These are phyloP conservation scores for Metschnikowia chrysomelidarum DNA, from an alignment of 805 yeast species.

Conservation along the genomic window DNA sequence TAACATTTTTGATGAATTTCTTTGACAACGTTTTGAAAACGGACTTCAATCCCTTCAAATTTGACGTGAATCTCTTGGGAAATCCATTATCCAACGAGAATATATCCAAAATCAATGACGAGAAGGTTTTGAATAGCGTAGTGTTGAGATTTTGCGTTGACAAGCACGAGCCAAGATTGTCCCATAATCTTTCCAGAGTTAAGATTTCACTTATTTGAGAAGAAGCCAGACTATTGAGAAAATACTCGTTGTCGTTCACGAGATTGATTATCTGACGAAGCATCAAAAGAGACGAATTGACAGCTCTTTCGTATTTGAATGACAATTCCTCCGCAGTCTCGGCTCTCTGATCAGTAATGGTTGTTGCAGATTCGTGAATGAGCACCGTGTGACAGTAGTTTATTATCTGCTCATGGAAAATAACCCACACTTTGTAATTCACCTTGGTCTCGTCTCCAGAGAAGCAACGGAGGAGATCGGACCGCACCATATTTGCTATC, in stretches of 20 bases:
- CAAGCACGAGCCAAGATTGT: constrained; percentile 25
- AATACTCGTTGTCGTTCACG: constrained; percentile 16
- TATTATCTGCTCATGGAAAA: constrained; percentile 56
- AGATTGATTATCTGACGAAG: constrained; percentile 34
- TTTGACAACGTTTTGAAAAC: constrained; percentile 44
- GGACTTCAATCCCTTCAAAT: constrained; percentile 20
- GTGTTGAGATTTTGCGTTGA: constrained; percentile 28
- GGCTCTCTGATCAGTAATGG: constrained; percentile 74
- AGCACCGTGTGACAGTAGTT: constrained; percentile 53
- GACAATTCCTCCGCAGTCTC: constrained; percentile 63
- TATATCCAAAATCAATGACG: constrained; percentile 11
- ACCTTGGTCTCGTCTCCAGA: constrained; percentile 50
- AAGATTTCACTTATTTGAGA: constrained; percentile 23
- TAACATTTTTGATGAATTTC: constrained; percentile 43
- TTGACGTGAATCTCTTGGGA: constrained; percentile 16
- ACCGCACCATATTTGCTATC: constrained; percentile 51
- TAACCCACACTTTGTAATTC: constrained; percentile 52
- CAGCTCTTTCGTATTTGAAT: constrained; percentile 59
- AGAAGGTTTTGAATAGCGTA: constrained; percentile 26
- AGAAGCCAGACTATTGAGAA: constrained; percentile 13
- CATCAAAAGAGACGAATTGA: constrained; percentile 49
- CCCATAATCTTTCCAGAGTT: constrained; percentile 35
- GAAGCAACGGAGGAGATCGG: constrained; percentile 53
- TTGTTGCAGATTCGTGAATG: constrained; percentile 54
- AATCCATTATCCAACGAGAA: constrained; percentile 15